Evolutionary conservation across 192 early-diverging fungal genomes (phyloP).

Genomic region (Coemansia sp.): DNA sequence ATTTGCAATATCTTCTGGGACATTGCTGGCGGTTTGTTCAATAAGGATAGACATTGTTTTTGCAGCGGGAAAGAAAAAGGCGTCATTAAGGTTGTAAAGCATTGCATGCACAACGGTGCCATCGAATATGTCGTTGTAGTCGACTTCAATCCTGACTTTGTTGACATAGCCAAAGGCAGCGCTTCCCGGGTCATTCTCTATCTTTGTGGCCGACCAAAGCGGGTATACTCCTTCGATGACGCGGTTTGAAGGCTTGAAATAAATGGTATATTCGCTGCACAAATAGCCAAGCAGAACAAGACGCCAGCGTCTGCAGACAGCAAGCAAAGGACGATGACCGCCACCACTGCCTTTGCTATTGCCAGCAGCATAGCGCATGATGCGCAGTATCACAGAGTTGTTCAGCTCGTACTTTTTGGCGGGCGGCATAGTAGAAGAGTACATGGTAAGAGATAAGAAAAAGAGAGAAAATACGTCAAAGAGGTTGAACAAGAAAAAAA

Average conservation of each 20-base stretch:
- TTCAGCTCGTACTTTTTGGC: not conserved
- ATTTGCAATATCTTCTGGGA: not conserved
- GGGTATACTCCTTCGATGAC: not conserved
- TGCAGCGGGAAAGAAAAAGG: constrained; percentile 1
- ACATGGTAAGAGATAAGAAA: not conserved
- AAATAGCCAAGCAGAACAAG: not conserved
- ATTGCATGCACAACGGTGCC: constrained; percentile 16
- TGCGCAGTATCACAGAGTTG: constrained; percentile 8
- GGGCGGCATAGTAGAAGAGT: not conserved
- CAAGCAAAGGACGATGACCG: constrained; percentile 1
- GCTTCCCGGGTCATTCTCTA: not conserved
- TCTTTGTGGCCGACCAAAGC: not conserved
- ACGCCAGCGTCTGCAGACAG: constrained; percentile 3
- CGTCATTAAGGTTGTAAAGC: constrained; percentile 3
- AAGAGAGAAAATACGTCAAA: not conserved
- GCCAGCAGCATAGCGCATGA: constrained; percentile 6
- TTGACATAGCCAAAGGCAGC: constrained; percentile 3
- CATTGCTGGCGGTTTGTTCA: not conserved
- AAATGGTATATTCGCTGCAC: constrained; percentile 5
- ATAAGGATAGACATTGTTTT: constrained; percentile 5
- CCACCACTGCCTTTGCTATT: not conserved
- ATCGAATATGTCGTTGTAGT: constrained; percentile 24
- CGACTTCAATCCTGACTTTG: constrained; percentile 1
- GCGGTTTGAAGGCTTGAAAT: not conserved
- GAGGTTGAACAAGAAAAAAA: not conserved